These are phyloP conservation scores for Gloeophyllum trabeum DNA, from an alignment of 768 basidiomycete genomes.

Conservation along the genomic window DNA sequence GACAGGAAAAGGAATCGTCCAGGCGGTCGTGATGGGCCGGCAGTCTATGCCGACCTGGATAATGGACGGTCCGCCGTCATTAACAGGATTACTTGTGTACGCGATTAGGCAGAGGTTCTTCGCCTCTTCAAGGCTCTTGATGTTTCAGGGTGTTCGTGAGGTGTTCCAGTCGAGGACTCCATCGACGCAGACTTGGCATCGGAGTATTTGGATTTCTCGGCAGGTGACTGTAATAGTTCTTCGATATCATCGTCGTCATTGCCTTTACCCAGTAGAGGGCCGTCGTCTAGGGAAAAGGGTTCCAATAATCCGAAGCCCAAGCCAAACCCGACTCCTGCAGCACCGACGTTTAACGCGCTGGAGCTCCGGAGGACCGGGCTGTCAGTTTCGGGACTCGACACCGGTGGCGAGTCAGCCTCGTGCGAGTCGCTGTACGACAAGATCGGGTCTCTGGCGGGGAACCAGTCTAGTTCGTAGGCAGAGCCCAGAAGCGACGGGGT, in stretches of 20 bases:
- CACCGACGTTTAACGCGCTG: constrained; percentile 15
- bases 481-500: background rate
- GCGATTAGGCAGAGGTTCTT: too few species aligned
- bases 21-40: background rate
- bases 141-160: too few species aligned
- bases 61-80: too few species aligned
- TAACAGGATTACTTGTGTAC: too few species aligned
- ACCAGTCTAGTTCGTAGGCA: too few species aligned
- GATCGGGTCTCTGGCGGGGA: too few species aligned
- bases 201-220: too few species aligned
- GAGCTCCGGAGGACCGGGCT: constrained; percentile 39
- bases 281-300: constrained; percentile 37
- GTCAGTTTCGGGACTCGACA: constrained; percentile 21
- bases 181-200: too few species aligned
- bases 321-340: constrained; percentile 14
- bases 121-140: too few species aligned
- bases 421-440: background rate
- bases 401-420: constrained; percentile 8
- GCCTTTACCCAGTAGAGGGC: constrained; percentile 7
- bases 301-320: constrained; percentile 34
- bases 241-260: background rate
- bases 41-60: background rate
- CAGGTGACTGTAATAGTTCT: too few species aligned
- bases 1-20: too few species aligned
- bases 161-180: too few species aligned